Conservation (phyloP, 208 protist genomes). For the Vickermania spadyakhi region DNA sequence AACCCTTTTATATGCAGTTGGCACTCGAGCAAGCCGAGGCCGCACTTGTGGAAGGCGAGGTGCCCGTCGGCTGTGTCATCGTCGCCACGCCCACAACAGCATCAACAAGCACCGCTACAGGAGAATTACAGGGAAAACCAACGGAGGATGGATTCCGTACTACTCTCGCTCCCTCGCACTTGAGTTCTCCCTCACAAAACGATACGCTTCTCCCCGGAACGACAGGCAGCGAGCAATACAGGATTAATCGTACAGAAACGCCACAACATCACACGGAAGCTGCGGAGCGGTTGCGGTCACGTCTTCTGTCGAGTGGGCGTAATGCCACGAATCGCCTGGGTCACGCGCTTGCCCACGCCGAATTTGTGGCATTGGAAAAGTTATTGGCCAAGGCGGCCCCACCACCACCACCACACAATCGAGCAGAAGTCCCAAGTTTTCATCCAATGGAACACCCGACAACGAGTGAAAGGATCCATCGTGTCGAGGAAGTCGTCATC, state of each 20-base stretch:
- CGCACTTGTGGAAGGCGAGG: constrained; percentile 77
- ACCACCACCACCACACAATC: not conserved
- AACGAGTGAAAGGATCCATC: no score
- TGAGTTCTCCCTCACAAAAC: not conserved
- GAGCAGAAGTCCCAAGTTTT: not conserved
- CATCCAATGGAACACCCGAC: no score
- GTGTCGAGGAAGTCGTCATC: not conserved
- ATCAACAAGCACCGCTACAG: not conserved
- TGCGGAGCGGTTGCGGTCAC: constrained; percentile 5
- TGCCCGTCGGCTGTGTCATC: constrained; percentile 94
- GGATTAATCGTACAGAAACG: not conserved
- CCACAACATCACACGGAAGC: not conserved
- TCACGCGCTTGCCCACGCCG: constrained; percentile 88
- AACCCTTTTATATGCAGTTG: constrained; percentile 52
- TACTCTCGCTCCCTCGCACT: not conserved
- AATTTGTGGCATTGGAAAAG: constrained; percentile 70
- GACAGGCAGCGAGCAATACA: no score
- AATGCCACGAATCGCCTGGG: constrained; percentile 87
- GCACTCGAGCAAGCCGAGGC: constrained; percentile 45
- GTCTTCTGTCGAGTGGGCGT: constrained; percentile 37
- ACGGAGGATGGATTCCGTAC: constrained; percentile 3
- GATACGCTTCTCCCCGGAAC: no score
- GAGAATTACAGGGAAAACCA: not conserved
- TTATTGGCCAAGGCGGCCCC: constrained; percentile 9
- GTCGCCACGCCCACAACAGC: constrained; percentile 28